Base-by-base conservation (phyloP, 371 early-diverging fungal genomes). In the Apophysomyces trapeziformis region DNA sequence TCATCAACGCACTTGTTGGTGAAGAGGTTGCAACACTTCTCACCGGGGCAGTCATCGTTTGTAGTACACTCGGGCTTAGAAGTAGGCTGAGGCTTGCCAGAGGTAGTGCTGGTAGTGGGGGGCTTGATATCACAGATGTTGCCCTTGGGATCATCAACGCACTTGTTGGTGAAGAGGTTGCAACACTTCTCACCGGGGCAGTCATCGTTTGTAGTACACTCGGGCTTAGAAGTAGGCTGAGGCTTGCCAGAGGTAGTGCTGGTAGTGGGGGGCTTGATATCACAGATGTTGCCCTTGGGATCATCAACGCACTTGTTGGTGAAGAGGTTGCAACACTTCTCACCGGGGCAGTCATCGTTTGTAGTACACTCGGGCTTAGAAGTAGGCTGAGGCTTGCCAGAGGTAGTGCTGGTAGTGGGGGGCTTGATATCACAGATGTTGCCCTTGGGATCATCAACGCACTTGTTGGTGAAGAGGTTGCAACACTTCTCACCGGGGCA, bases 291-390 rank as follows among this genome's bases (percentile, higher is more conserved):
- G 9, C 38, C 59, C 7, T 66, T 47, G 36, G 66, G 66, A 36
- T 66, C 66, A 0, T 44, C 16, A 4, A 66, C 66, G 9, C 66
- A 66, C 38, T 66, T 46, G 56, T 60, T 58, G 11, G 43, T 66
- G 44, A 45, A 58, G 60, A 58, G 46, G 26, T 66, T 66, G 60
- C 66, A 66, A 60, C 66, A 66, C 8, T n/a, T 58, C 5, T 14
- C 32, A 54, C 66, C 66, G 41, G 66, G 66, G 60, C 66, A 66
- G 21, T 66, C 66, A 41, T 66, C 66, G 37, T 66, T 54, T 6
- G 59, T 58, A 16, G 58, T 58, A 60, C 66, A 66, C 18, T 63
- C 56, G n/a, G 63, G 63, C 38, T 50, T 41, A 18, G 56, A 13
- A 11, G 58, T 59, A 38, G 59, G 54, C 39, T 50, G 37, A 1